Evolutionary conservation across 1,139 yeast genomes (phyloP).

Genomic region (Schwanniomyces etchellsii): DNA sequence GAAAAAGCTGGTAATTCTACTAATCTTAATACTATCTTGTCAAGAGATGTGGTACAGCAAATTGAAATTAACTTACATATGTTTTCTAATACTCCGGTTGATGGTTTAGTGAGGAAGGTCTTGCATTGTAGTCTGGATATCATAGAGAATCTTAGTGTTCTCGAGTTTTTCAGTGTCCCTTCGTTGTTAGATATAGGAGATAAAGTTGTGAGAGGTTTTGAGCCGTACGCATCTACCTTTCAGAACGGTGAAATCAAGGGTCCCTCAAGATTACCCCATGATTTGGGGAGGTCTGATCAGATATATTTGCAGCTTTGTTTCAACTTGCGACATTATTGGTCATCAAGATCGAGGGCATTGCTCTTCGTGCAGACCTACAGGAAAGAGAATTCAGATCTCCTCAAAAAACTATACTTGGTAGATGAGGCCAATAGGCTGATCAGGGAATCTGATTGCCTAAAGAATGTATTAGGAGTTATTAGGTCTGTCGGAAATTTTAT

Average conservation of each 20-base stretch:
- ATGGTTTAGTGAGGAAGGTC: conserved; percentile 58
- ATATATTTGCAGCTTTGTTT: conserved; percentile 73
- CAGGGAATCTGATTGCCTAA: conserved; percentile 58
- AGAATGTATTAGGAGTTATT: conserved; percentile 66
- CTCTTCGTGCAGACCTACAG: conserved; percentile 62
- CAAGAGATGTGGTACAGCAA: conserved; percentile 76
- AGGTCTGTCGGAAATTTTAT: conserved; percentile 87
- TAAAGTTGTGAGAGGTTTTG: conserved; percentile 56
- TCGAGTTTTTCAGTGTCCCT: conserved; percentile 78
- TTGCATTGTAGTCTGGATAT: conserved; percentile 70
- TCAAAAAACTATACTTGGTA: conserved; percentile 51
- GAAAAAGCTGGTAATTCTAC: conserved; percentile 15
- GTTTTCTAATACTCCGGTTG: conserved; percentile 59
- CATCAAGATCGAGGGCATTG: conserved; percentile 74
- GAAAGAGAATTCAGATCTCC: conserved; percentile 68
- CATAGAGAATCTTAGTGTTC: conserved; percentile 58
- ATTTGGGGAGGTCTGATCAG: conserved; percentile 76
- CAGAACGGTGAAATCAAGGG: conserved; percentile 19
- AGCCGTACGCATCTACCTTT: conserved; percentile 65
- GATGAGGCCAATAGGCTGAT: conserved; percentile 65
- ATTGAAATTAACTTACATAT: conserved; percentile 90
- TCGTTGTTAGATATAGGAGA: conserved; percentile 69
- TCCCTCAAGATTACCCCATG: conserved; percentile 58
- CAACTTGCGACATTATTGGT: conserved; percentile 81
- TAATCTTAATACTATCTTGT: conserved; percentile 54